Conservation (phyloP, 306 rosid genomes). For the Amphicarpaea edgeworthii region DNA sequence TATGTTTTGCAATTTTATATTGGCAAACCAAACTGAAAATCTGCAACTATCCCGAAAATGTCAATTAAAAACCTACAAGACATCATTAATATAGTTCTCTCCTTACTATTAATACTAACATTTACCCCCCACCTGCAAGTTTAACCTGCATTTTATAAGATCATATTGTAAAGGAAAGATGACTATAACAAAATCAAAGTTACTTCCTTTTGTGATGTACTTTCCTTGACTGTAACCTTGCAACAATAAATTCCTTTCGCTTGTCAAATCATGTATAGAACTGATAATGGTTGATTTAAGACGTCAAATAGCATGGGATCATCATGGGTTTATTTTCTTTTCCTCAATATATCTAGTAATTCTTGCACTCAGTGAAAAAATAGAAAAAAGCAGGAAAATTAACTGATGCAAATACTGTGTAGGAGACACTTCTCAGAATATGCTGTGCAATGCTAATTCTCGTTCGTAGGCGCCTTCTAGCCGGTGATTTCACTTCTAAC, state of each 20-base stretch:
- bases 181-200: background rate
- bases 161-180: conserved; percentile 4
- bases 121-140: background rate
- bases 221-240: conserved; percentile 16
- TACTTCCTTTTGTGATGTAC: conserved; percentile 13
- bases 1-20: background rate
- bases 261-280: conserved; percentile 33
- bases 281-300: conserved; percentile 10
- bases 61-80: background rate
- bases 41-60: background rate
- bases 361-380: conserved; percentile 14
- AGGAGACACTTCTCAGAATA: conserved; percentile 94
- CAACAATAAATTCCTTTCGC: conserved; percentile 30
- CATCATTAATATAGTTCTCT: background rate
- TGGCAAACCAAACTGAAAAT: background rate
- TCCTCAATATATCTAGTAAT: background rate
- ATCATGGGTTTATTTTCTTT: conserved; percentile 26
- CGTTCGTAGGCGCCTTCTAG: conserved; percentile 84
- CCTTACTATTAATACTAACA: background rate
- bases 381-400: conserved; percentile 39
- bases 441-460: conserved; percentile 96
- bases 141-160: background rate
- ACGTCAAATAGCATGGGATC: conserved; percentile 4
- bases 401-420: conserved; percentile 42
- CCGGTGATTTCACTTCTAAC: conserved; percentile 98